phyloP scores from a whole-genome alignment of 805 yeast species.

The Ogataea paraovalis region DNA sequence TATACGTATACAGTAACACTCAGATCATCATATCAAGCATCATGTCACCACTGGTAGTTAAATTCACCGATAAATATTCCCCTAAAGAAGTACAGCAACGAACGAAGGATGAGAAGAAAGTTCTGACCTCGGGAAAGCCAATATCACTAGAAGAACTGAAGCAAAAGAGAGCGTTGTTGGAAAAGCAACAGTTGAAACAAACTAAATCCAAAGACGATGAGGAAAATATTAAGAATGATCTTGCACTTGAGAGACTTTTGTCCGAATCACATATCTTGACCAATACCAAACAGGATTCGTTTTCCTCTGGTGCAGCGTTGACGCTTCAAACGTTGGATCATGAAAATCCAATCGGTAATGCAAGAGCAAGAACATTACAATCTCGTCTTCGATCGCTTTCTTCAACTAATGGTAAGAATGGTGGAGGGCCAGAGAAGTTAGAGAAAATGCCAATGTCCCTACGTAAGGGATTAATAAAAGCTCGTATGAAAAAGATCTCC shows the following conservation, averaged over 20 bases:
- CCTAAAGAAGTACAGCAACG: slow-evolving; percentile 25
- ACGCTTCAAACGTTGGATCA: slow-evolving; percentile 59
- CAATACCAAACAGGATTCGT: slow-evolving; percentile 30
- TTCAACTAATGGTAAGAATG: slow-evolving; percentile 38
- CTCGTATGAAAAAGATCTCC: slow-evolving; percentile 47
- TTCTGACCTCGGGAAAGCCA: slow-evolving; percentile 59
- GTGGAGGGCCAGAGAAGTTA: slow-evolving; percentile 31
- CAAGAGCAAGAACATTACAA: slow-evolving; percentile 60
- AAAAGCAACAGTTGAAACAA: slow-evolving; percentile 23
- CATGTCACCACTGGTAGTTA: slow-evolving; percentile 46
- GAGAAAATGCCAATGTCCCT: slow-evolving; percentile 87
- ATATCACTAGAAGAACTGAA: slow-evolving; percentile 41
- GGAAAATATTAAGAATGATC: slow-evolving; percentile 62
- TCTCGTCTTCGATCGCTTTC: slow-evolving; percentile 52
- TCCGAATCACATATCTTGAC: slow-evolving; percentile 67
- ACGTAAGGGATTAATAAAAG: slow-evolving; percentile 76
- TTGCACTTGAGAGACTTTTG: slow-evolving; percentile 66
- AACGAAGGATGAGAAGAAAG: slow-evolving; percentile 46
- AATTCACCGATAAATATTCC: slow-evolving; percentile 35
- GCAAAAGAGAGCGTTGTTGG: slow-evolving; percentile 34
- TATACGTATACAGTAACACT: neutral
- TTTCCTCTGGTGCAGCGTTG: slow-evolving; percentile 66
- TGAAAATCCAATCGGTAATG: slow-evolving; percentile 64
- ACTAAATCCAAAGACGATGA: slow-evolving; percentile 36
- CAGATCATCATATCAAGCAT: neutral